Evolutionary conservation across 306 rosid genomes (phyloP).

Genomic region (Fragaria vesca): DNA sequence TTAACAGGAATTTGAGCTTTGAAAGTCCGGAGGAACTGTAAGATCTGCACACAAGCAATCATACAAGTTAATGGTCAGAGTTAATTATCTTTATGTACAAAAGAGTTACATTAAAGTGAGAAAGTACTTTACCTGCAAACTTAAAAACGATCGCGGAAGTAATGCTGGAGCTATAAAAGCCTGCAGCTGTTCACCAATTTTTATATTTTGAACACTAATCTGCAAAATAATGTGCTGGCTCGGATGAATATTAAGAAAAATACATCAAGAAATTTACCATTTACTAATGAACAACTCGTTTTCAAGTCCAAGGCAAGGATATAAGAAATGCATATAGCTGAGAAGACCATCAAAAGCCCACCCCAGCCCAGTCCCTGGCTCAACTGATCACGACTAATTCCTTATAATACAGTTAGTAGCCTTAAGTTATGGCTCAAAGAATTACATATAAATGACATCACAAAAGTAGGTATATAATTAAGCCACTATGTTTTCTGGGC

Average conservation of each 20-base stretch:
- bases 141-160: constrained; percentile 81
- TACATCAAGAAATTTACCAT: neutral
- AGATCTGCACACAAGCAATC: constrained; percentile 46
- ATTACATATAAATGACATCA: neutral
- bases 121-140: constrained; percentile 60
- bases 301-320: neutral
- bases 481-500: neutral
- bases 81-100: neutral
- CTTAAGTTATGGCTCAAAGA: neutral
- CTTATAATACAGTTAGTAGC: neutral
- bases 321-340: no score
- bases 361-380: neutral
- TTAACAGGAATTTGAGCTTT: constrained; percentile 75
- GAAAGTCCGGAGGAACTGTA: constrained; percentile 74
- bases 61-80: neutral
- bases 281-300: neutral
- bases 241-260: constrained; percentile 14
- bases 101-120: neutral
- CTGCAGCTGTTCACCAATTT: constrained; percentile 72
- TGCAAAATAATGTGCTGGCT: constrained; percentile 45
- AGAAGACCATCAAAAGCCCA: neutral
- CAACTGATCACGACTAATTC: no score
- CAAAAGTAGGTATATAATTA: neutral
- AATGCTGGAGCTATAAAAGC: constrained; percentile 88
- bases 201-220: constrained; percentile 75